A percentile compares a stretch with the other conserved stretches of the same genome.
Evolutionary conservation across 1,284 basidiomycete species (phyloP).

Genomic region (Ceraceosorus bombacis): DNA sequence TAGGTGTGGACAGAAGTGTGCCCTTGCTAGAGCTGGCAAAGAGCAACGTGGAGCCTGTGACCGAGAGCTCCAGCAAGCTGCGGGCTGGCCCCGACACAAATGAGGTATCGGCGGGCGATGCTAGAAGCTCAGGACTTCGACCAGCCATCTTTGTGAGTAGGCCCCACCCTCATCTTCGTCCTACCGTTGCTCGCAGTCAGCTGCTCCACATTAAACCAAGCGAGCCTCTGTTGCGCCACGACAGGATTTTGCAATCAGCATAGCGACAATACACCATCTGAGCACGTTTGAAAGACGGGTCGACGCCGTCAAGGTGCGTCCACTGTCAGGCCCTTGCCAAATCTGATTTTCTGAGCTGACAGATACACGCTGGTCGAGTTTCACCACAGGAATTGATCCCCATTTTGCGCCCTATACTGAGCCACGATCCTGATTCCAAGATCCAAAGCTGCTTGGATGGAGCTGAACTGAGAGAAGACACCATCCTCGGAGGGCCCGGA

Average conservation of each 20-base stretch:
- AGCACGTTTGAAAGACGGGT: conserved; percentile 33
- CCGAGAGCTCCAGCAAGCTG: conserved; percentile 5
- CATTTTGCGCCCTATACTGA: conserved; percentile 18
- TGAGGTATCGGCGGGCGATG: conserved; percentile 44
- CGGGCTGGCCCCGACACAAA: conserved; percentile 13
- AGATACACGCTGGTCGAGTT: neutral
- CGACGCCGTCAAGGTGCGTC: conserved; percentile 16
- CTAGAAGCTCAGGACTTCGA: conserved; percentile 30
- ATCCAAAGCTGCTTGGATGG: neutral
- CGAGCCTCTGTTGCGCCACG: neutral
- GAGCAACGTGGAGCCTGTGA: conserved; percentile 20
- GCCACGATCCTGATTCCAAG: neutral
- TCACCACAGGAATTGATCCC: conserved; percentile 31
- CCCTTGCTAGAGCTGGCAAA: conserved; percentile 33
- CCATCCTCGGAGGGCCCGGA: conserved; percentile 48
- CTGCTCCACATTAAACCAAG: conserved; percentile 7
- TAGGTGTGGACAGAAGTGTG: conserved; percentile 67
- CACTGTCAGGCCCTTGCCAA: no score
- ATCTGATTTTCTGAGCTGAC: neutral
- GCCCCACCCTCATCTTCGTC: neutral
- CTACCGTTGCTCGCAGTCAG: neutral
- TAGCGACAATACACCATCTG: conserved; percentile 47
- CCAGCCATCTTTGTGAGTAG: conserved; percentile 16
- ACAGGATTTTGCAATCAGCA: conserved; percentile 44
- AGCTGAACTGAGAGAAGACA: neutral